These are phyloP conservation scores for Gracilaria domingensis DNA, from an alignment of 23 red algal species.

Conservation along the genomic window DNA sequence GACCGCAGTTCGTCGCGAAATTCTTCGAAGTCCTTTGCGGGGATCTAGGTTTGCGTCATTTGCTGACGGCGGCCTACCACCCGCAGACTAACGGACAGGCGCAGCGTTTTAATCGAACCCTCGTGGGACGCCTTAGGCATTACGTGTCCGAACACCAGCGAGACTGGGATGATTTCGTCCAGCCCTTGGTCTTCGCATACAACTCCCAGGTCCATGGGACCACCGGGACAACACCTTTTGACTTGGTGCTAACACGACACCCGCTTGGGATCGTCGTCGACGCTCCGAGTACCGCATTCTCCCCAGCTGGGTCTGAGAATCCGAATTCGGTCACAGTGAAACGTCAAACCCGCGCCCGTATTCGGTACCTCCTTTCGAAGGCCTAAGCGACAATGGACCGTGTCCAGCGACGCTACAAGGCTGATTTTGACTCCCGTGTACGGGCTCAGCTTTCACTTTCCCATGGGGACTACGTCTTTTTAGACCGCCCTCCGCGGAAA, in stretches of 20 bases:
- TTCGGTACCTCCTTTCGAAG: too few species aligned
- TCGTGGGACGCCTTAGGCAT: too few species aligned
- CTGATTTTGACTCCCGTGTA: neutral
- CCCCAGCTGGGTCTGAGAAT: too few species aligned
- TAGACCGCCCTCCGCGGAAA: too few species aligned
- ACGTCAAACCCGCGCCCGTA: too few species aligned
- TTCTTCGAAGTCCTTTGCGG: conserved; percentile 55
- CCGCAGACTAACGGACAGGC: conserved; percentile 47
- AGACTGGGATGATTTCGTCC: neutral
- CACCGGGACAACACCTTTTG: conserved; percentile 14
- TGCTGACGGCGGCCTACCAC: conserved; percentile 35
- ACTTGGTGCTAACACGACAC: conserved; percentile 28
- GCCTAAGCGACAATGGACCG: too few species aligned
- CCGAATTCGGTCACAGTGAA: neutral
- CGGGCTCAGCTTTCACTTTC: too few species aligned
- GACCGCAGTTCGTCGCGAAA: conserved; percentile 35
- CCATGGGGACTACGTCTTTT: too few species aligned
- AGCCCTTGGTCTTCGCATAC: conserved; percentile 7
- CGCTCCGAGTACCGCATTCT: too few species aligned
- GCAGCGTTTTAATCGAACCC: conserved; percentile 26
- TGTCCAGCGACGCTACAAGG: neutral
- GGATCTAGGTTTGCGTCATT: neutral
- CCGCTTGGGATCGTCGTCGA: too few species aligned
- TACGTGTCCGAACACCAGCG: too few species aligned
- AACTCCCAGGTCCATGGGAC: conserved; percentile 31